Evolutionary conservation across 192 early-diverging fungal genomes (phyloP).

Genomic region (Backusella luteola): DNA sequence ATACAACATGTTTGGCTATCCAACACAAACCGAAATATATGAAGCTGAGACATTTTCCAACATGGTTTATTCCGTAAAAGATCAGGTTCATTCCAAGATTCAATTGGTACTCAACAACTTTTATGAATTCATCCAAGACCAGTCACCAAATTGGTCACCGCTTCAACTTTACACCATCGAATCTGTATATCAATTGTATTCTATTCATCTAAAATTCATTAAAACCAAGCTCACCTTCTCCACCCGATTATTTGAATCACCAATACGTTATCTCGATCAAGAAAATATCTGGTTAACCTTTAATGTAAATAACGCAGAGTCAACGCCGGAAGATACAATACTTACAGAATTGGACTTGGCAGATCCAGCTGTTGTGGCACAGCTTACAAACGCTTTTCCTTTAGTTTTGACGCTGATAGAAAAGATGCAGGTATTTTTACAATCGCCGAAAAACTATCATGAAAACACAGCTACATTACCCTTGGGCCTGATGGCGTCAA

Average conservation of each 20-base stretch:
- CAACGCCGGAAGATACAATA: not conserved
- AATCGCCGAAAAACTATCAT: not conserved
- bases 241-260: not conserved
- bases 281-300: not conserved
- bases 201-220: conserved; percentile 8
- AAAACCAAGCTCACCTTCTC: conserved; percentile 1
- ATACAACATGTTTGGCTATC: conserved; percentile 5
- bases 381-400: not conserved
- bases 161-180: not conserved
- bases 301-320: not conserved
- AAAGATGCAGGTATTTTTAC: not conserved
- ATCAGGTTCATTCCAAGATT: not conserved
- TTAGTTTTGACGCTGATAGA: not conserved
- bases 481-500: not conserved
- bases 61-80: not conserved
- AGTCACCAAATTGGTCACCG: not conserved
- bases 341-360: not conserved
- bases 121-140: not conserved
- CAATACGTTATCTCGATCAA: conserved; percentile 1
- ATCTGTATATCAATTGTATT: conserved; percentile 3
- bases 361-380: not conserved
- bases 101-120: not conserved
- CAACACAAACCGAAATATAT: not conserved
- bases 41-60: not conserved
- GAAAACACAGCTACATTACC: not conserved